Base-by-base conservation (phyloP, 768 basidiomycete species). In the Plicaturopsis crispa region DNA sequence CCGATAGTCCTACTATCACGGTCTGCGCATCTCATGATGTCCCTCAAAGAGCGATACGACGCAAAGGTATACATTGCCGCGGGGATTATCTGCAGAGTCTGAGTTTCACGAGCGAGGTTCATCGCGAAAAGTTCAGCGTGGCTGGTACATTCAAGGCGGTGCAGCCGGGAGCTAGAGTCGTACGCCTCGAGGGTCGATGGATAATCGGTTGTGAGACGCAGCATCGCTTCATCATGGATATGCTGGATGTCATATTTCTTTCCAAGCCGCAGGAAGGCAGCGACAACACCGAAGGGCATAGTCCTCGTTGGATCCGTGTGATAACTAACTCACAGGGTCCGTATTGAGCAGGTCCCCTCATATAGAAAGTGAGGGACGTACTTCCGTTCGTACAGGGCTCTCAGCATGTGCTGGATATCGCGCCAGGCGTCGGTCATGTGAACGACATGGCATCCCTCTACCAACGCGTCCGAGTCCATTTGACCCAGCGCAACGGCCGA, bases 181-280 rank as follows among this genome's bases (percentile, higher is more conserved):
- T 8, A 28, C 14, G 8, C 26, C 26, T 28, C 26, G 26, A 28
- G 14, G 26, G 26, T 28, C 14, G 26, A 28, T 28, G 26, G 26
- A 28, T 8, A 28, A 8, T 28, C 26, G 26, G 26, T 8, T 28
- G 8, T 14, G 14, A 53, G 4, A 18, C 13, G 42, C 7, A 12
- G 23, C n/a, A 40, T 46, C 0, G 46, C 54, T 31, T 46, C 44
- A 2, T 34, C 4, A 33, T 31, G 8, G 21, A 54, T 31, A 4
- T 5, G 6, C 1, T 23, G 22, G 10, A 54, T 47, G 24, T 2
- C 24, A 7, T 54, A 54, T 37, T 52, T 54, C 7, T 49, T 35
- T 10, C 50, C 50, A 11, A 47, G 6, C 13, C 17, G 48, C 18
- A 54, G 18, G 13, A 47, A 52, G 10, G 39, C 39, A 1, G 38